Conservation (phyloP, 1,284 basidiomycete genomes). For the Rhodotorula sp. region DNA sequence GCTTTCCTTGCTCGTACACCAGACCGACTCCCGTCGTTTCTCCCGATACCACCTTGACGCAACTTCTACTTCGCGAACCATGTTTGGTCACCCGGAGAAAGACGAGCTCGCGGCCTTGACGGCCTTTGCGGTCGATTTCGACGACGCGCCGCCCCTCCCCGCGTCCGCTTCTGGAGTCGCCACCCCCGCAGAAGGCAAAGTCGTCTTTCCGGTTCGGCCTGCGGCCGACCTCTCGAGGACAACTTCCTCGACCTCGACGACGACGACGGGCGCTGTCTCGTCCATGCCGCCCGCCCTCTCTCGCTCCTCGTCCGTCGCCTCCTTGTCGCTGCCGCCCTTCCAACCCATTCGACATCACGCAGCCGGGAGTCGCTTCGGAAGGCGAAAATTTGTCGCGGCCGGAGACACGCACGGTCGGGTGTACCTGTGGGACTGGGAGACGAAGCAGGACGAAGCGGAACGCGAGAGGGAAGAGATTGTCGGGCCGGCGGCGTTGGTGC, state of each 20-base stretch:
- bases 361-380: constrained; percentile 23
- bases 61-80: background rate
- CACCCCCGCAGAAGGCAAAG: constrained; percentile 7
- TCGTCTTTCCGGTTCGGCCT: background rate
- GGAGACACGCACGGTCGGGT: constrained; percentile 37
- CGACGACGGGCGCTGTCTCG: background rate
- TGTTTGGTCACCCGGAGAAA: constrained; percentile 16
- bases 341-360: background rate
- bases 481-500: constrained; percentile 18
- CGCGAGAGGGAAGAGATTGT: constrained; percentile 9
- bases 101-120: constrained; percentile 25
- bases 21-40: constrained; percentile 1
- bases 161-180: background rate
- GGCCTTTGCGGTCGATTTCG: constrained; percentile 35
- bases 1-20: constrained; percentile 19
- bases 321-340: background rate
- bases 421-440: constrained; percentile 40
- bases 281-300: constrained; percentile 6
- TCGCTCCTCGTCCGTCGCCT: background rate
- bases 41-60: constrained; percentile 11
- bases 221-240: background rate
- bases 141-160: constrained; percentile 4
- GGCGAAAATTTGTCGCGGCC: constrained; percentile 31
- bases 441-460: constrained; percentile 5
- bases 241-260: background rate